phyloP scores from a whole-genome alignment of 2,329 filamentous ascomycete genomes.

The Alternaria arborescens region DNA sequence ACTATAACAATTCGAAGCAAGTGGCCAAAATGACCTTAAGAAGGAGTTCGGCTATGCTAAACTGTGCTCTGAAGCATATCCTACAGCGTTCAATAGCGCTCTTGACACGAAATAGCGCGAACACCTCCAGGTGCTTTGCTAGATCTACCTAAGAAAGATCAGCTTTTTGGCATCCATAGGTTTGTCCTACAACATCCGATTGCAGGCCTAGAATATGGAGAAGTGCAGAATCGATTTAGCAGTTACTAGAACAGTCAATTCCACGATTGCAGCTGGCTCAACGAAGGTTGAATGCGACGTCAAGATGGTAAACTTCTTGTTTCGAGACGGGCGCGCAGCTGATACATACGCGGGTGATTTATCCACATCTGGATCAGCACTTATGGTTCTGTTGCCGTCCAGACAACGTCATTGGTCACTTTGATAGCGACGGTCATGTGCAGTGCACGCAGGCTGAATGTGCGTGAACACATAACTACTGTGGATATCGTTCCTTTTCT shows the following conservation, averaged over 20 bases:
- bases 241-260: background rate
- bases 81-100: background rate
- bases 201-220: background rate
- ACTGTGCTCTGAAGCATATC: background rate
- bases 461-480: conserved; percentile 2
- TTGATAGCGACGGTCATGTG: conserved; percentile 1
- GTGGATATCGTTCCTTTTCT: background rate
- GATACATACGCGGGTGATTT: background rate
- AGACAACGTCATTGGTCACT: background rate
- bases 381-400: background rate
- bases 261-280: background rate
- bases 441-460: background rate
- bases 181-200: background rate
- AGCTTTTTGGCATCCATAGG: background rate
- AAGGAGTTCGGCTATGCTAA: background rate
- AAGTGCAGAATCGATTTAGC: background rate
- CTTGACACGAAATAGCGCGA: background rate
- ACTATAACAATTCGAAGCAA: background rate
- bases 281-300: background rate
- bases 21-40: background rate
- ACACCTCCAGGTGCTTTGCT: background rate
- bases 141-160: background rate
- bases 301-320: background rate
- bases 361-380: conserved; percentile 1
- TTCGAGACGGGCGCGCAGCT: background rate